phyloP scores from a whole-genome alignment of 495 filamentous ascomycete genomes.

The Talaromyces borbonicus region DNA sequence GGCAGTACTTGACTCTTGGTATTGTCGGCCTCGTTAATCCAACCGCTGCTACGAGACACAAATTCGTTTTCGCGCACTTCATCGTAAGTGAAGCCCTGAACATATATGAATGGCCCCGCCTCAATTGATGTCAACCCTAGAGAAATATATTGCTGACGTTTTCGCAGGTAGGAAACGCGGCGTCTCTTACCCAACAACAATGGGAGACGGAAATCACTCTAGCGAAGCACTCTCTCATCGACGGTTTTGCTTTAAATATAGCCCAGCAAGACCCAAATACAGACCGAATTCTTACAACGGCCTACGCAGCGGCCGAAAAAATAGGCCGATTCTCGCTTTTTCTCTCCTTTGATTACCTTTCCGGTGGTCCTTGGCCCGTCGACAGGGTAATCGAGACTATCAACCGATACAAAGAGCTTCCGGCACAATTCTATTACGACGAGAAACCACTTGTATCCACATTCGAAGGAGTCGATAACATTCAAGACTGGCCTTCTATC shows the following conservation, averaged over 20 bases:
- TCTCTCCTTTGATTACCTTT: slow-evolving; percentile 59
- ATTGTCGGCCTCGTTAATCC: not conserved
- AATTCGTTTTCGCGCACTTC: slow-evolving; percentile 29
- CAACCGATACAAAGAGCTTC: slow-evolving; percentile 40
- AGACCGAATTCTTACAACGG: slow-evolving; percentile 37
- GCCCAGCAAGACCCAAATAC: slow-evolving; percentile 43
- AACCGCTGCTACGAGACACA: slow-evolving; percentile 6
- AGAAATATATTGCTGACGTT: not conserved
- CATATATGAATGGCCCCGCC: not conserved
- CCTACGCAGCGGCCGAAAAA: slow-evolving; percentile 44
- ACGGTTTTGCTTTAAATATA: slow-evolving; percentile 65
- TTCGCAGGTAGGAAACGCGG: slow-evolving; percentile 21
- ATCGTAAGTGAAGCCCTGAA: slow-evolving; percentile 19
- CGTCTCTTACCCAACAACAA: slow-evolving; percentile 26
- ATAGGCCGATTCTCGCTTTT: slow-evolving; percentile 50
- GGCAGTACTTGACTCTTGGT: not conserved
- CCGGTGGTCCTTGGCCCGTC: slow-evolving; percentile 43
- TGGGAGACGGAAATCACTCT: slow-evolving; percentile 51
- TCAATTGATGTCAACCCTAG: not conserved
- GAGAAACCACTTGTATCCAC: slow-evolving; percentile 58
- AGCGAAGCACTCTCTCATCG: slow-evolving; percentile 54
- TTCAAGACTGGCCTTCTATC: slow-evolving; percentile 48
- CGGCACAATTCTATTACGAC: slow-evolving; percentile 46
- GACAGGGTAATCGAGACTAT: slow-evolving; percentile 47
- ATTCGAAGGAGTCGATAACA: slow-evolving; percentile 53